Evolutionary conservation across 345 rosid species (phyloP), one percentile per base, ranked within the genome.

Genomic region (Chamaenerion angustifolium): DNA sequence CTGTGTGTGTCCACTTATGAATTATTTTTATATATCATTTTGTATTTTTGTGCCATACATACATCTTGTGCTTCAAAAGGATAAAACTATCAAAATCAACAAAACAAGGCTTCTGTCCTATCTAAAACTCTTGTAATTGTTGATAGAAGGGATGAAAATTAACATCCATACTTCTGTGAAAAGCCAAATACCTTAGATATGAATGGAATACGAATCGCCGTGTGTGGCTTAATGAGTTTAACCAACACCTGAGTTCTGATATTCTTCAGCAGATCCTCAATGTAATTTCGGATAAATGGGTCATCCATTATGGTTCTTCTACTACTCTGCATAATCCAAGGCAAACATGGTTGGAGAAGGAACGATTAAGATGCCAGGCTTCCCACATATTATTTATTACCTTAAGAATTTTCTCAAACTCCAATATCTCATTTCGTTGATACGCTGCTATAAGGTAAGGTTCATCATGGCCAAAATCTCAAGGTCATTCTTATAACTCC

Each of bases 381-480:
- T n/a, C n/a, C n/a, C n/a, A n/a, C n/a, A n/a, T n/a, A n/a, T n/a
- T n/a, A n/a, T n/a, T n/a, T n/a, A 51, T 8, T 79, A 88, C 99
- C 96, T 88, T 82, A 0, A 93, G 86, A 60, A 93, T 93, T 71
- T 80, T 93, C 74, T 93, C 99, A 65, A 88, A 93, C 80, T 93
- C 99, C 56, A 88, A 23, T 43, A 93, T 85, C 65, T 93, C 97
- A 63, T 93, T 88, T 46, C 99, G 78, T 72, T 93, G 99, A 67
- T 88, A 93, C 16, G 99, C 94, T 41, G 95, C 97, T 51, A 93
- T 85, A 55, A 93, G 82, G 66, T 85, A 55, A 93, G 82, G 66
- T 93, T 88, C 14, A 97, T 93, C 99, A 93, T 93, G 42, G 99
- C 92, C 66, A 93, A 74, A 64, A 93, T 93, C 83, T 93, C 99